A percentile compares a stretch with the other conserved stretches of the same genome.
Conservation (phyloP, 2,329 filamentous ascomycete species). For the Ophiostoma ips region DNA sequence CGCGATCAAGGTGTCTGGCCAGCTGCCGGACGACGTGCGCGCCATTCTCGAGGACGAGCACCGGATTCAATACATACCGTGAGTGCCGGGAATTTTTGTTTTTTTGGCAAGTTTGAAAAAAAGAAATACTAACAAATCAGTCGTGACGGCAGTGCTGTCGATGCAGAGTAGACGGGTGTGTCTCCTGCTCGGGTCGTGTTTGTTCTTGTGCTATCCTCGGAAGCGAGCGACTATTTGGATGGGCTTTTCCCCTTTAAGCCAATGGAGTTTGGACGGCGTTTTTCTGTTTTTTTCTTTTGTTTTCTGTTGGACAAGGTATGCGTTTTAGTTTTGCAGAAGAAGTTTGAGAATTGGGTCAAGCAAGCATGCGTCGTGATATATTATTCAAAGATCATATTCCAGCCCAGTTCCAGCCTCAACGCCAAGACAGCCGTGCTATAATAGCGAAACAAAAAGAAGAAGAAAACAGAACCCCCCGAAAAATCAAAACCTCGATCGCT, state of each 20-base stretch:
- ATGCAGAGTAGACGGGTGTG: slow-evolving; percentile 23
- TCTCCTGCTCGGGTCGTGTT: neutral
- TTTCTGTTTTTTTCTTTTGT: neutral
- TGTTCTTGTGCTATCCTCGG: neutral
- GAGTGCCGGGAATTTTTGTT: slow-evolving; percentile 19
- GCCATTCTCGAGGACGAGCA: slow-evolving; percentile 48
- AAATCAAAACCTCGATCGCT: slow-evolving; percentile 35
- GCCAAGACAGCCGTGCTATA: neutral
- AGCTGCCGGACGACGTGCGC: slow-evolving; percentile 53
- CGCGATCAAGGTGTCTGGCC: slow-evolving; percentile 84
- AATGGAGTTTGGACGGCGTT: slow-evolving; percentile 5
- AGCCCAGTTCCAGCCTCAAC: neutral
- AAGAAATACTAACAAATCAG: slow-evolving; percentile 20
- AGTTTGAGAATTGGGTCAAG: neutral
- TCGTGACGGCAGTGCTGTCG: slow-evolving; percentile 41
- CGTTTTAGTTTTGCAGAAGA: too few relatives aligned
- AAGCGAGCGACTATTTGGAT: slow-evolving; percentile 2
- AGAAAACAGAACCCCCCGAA: too few relatives aligned
- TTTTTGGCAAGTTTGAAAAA: neutral
- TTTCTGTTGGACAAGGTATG: too few relatives aligned
- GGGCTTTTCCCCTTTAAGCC: neutral
- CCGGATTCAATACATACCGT: slow-evolving; percentile 53
- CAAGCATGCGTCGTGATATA: neutral
- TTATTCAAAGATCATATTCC: neutral
- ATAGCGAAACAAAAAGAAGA: neutral